phyloP scores from a whole-genome alignment of 345 rosid genomes.

The Conringia planisiliqua region DNA sequence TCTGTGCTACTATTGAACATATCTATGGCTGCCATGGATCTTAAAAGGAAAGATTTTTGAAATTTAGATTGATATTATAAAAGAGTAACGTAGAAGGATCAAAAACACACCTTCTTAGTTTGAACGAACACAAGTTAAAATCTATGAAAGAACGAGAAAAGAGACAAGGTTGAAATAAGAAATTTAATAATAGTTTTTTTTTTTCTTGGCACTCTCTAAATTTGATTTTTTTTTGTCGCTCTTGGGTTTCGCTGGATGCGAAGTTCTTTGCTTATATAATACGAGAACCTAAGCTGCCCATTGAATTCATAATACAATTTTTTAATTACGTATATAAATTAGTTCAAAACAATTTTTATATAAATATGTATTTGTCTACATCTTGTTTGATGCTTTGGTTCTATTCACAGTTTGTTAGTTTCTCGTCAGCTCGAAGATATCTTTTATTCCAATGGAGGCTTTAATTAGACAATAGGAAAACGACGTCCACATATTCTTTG shows the following conservation, averaged over 20 bases:
- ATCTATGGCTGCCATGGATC: slow-evolving; percentile 51
- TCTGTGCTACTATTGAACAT: slow-evolving; percentile 38
- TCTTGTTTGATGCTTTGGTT: slow-evolving; percentile 23
- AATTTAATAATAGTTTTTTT: neutral
- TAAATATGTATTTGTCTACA: slow-evolving; percentile 1
- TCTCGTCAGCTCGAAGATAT: slow-evolving; percentile 26
- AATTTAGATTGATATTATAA: neutral
- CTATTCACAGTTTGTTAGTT: slow-evolving; percentile 10
- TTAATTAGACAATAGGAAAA: slow-evolving; percentile 1
- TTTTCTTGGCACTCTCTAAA: neutral
- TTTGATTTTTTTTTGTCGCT: slow-evolving; percentile 28
- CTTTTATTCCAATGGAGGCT: neutral
- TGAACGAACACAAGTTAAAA: slow-evolving; percentile 14
- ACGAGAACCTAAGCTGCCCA: slow-evolving; percentile 15
- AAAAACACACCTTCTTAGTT: slow-evolving; percentile 49
- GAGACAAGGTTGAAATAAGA: neutral
- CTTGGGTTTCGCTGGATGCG: slow-evolving; percentile 34
- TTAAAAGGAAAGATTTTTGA: neutral
- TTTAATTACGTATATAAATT: neutral
- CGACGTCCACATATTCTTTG: slow-evolving; percentile 32
- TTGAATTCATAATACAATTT: neutral
- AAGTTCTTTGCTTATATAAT: slow-evolving; percentile 44
- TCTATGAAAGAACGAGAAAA: slow-evolving; percentile 15
- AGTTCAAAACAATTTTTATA: neutral
- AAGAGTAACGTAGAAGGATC: slow-evolving; percentile 35